Conservation (phyloP, 139 green algal species). For the Coelastrella sp. region DNA sequence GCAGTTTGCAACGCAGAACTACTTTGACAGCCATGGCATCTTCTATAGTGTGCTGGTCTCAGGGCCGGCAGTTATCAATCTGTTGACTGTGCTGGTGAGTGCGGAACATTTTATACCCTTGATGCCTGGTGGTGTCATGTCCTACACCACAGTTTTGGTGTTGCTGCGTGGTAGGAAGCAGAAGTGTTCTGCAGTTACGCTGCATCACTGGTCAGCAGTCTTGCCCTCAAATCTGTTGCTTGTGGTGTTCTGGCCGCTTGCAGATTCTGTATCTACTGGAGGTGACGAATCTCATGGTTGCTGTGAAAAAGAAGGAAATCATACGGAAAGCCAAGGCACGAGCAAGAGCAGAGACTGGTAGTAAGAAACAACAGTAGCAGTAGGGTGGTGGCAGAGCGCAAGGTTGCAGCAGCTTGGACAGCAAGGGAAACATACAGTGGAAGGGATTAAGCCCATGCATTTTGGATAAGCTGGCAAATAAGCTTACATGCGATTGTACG, state of each 20-base stretch:
- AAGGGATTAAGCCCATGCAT: too few species aligned
- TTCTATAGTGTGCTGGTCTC: conserved; percentile 67
- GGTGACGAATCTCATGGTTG: conserved; percentile 27
- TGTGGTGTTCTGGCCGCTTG: neutral
- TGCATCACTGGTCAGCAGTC: too few species aligned
- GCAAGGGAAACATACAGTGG: too few species aligned
- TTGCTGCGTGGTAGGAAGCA: too few species aligned
- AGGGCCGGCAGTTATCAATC: conserved; percentile 55
- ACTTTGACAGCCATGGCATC: conserved; percentile 65
- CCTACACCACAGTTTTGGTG: too few species aligned
- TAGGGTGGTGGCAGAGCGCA: neutral
- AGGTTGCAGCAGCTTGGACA: too few species aligned
- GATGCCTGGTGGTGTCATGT: too few species aligned
- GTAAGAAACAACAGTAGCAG: conserved; percentile 26
- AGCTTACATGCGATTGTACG: too few species aligned
- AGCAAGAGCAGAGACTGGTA: neutral
- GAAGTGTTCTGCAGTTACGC: too few species aligned
- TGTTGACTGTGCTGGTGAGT: conserved; percentile 67
- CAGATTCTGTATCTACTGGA: conserved; percentile 43
- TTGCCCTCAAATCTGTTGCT: neutral
- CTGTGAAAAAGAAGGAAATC: conserved; percentile 42
- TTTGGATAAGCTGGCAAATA: too few species aligned
- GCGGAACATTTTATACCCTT: too few species aligned
- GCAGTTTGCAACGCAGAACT: conserved; percentile 60
- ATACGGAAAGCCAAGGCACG: conserved; percentile 14